Percentiles rank a stretch among this genome's conserved stretches.
Evolutionary conservation across 2,329 filamentous ascomycete species (phyloP).

Genomic region (Leptographium lundbergii): DNA sequence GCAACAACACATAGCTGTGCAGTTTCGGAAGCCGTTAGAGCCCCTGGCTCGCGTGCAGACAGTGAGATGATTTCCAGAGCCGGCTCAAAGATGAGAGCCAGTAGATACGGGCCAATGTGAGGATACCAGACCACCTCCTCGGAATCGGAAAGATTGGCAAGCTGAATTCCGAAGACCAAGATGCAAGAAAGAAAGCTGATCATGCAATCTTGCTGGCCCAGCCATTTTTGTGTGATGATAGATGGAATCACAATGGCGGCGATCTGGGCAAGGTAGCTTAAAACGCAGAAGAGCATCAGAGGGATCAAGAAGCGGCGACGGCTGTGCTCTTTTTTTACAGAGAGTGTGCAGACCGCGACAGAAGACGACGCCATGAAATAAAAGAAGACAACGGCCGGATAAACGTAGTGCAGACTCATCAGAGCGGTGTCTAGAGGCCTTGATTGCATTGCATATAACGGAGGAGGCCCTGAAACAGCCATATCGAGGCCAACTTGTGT

Average conservation of each 20-base stretch:
- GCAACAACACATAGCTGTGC: constrained; percentile 20
- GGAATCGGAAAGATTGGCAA: constrained; percentile 39
- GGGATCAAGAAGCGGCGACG: constrained; percentile 30
- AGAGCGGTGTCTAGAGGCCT: constrained; percentile 20
- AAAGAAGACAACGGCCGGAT: constrained; percentile 41
- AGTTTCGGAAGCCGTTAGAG: constrained; percentile 11
- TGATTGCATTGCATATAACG: not conserved
- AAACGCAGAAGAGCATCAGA: constrained; percentile 28
- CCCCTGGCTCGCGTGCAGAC: constrained; percentile 8
- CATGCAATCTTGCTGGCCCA: constrained; percentile 32
- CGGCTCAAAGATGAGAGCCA: constrained; percentile 45
- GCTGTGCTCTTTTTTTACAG: constrained; percentile 22
- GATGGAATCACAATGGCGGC: constrained; percentile 25
- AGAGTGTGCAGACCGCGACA: constrained; percentile 38
- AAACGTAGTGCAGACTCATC: constrained; percentile 41
- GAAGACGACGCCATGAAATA: constrained; percentile 43
- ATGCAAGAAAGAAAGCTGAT: constrained; percentile 50
- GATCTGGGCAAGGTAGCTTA: constrained; percentile 36
- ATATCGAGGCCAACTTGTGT: not conserved
- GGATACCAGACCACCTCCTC: constrained; percentile 46
- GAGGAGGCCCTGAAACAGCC: not conserved
- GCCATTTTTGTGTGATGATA: constrained; percentile 23
- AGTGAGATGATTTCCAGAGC: constrained; percentile 20
- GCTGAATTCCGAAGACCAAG: constrained; percentile 49
- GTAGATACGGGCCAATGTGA: constrained; percentile 47